These are phyloP conservation scores for Plantago elongata DNA, from an alignment of 257 asterid genomes.

Conservation along the genomic window DNA sequence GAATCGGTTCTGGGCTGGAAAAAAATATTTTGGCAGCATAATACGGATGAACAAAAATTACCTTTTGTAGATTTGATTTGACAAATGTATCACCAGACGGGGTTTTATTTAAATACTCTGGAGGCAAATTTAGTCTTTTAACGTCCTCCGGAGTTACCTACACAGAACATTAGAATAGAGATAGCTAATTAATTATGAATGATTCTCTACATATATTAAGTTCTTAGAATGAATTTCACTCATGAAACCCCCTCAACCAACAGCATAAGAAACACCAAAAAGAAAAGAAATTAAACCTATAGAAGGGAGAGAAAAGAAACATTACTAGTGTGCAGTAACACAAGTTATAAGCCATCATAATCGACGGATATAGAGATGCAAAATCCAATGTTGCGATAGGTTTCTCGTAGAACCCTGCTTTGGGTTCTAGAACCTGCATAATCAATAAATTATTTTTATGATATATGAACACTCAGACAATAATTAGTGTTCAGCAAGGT, in stretches of 20 bases:
- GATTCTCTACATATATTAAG: too few species aligned
- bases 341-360: conserved; percentile 98
- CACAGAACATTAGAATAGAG: conserved; percentile 6
- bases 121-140: conserved; percentile 76
- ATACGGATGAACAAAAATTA: conserved; percentile 20
- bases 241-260: neutral
- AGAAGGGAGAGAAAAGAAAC: conserved; percentile 10
- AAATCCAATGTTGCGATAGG: conserved; percentile 98
- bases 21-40: neutral
- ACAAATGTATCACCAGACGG: conserved; percentile 98
- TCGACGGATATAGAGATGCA: conserved; percentile 96
- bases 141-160: conserved; percentile 88
- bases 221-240: neutral
- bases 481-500: conserved; percentile 1
- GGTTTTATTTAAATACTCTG: conserved; percentile 80
- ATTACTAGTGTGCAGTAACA: conserved; percentile 94
- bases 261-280: conserved; percentile 14
- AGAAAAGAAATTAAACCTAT: neutral
- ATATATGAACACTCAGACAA: neutral
- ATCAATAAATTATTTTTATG: conserved; percentile 16
- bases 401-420: conserved; percentile 90
- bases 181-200: too few species aligned
- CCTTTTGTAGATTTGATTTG: conserved; percentile 85
- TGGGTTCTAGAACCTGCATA: conserved; percentile 87
- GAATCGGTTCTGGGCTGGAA: too few species aligned